Conservation (phyloP, 495 filamentous ascomycete species). For the Neurospora tetrasperma region DNA sequence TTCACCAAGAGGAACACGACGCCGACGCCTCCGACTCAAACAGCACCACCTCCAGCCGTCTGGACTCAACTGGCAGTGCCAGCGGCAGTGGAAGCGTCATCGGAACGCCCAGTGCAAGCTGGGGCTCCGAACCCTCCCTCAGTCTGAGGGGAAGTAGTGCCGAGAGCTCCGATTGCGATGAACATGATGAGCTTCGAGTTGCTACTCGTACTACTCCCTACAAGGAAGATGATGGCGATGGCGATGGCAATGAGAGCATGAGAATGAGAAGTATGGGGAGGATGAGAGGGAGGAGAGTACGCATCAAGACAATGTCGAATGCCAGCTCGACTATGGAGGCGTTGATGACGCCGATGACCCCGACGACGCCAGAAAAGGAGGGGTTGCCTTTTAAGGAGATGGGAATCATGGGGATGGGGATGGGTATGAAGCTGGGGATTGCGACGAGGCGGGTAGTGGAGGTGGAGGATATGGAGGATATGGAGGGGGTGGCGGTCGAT, state of each 20-base stretch:
- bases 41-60: neutral
- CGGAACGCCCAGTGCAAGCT: neutral
- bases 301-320: neutral
- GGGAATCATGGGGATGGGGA: neutral
- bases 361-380: neutral
- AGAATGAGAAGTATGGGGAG: neutral
- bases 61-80: neutral
- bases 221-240: neutral
- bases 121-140: neutral
- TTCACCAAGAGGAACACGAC: neutral
- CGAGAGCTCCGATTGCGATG: neutral
- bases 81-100: neutral
- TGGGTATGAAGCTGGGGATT: neutral
- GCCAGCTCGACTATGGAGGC: neutral
- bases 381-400: neutral
- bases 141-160: neutral
- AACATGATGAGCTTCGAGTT: neutral
- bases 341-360: neutral
- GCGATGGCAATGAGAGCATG: neutral
- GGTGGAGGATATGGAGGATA: no score
- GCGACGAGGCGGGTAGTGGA: no score
- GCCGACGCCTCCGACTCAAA: neutral
- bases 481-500: constrained; percentile 1
- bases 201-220: no score
- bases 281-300: neutral